Evolutionary conservation across 108 stramenopile species (phyloP).

Genomic region (Cyclotella atomus): DNA sequence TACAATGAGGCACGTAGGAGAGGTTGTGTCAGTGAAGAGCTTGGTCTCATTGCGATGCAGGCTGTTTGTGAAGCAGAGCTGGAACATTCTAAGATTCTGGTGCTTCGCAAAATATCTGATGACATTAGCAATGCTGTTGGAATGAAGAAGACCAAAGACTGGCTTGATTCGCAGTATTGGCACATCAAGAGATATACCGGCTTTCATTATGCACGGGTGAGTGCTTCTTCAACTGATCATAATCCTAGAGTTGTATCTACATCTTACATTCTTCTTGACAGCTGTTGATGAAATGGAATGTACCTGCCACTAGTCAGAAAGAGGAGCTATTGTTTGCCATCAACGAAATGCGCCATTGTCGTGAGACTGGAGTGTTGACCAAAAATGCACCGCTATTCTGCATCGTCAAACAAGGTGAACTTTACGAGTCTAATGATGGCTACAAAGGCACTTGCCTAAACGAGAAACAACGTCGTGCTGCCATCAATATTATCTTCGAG

Average conservation of each 20-base stretch:
- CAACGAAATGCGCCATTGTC: slow-evolving; percentile 52
- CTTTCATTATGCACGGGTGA: slow-evolving; percentile 62
- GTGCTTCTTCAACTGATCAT: not conserved
- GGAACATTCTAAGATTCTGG: slow-evolving; percentile 51
- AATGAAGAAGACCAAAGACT: slow-evolving; percentile 43
- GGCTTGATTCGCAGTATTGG: slow-evolving; percentile 71
- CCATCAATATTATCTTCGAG: slow-evolving; percentile 44
- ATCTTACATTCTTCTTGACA: slow-evolving; percentile 2
- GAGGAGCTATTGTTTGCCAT: slow-evolving; percentile 68
- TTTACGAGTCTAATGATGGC: slow-evolving; percentile 17
- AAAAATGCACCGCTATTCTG: slow-evolving; percentile 49
- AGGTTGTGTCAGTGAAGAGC: slow-evolving; percentile 67
- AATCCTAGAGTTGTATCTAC: not conserved
- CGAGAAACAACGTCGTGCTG: slow-evolving; percentile 25
- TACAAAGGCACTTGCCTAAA: not conserved
- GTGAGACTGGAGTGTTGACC: slow-evolving; percentile 31
- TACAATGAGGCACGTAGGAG: slow-evolving; percentile 52
- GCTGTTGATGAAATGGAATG: slow-evolving; percentile 82
- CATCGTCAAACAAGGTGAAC: slow-evolving; percentile 41
- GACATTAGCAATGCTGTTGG: slow-evolving; percentile 56
- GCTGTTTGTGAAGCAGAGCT: slow-evolving; percentile 55
- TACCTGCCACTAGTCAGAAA: slow-evolving; percentile 56
- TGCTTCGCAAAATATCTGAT: slow-evolving; percentile 61
- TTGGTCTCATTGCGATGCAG: slow-evolving; percentile 66
- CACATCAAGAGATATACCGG: slow-evolving; percentile 60